These are phyloP conservation scores for Albugo candida DNA, from an alignment of 352 stramenopile species.

Conservation along the genomic window DNA sequence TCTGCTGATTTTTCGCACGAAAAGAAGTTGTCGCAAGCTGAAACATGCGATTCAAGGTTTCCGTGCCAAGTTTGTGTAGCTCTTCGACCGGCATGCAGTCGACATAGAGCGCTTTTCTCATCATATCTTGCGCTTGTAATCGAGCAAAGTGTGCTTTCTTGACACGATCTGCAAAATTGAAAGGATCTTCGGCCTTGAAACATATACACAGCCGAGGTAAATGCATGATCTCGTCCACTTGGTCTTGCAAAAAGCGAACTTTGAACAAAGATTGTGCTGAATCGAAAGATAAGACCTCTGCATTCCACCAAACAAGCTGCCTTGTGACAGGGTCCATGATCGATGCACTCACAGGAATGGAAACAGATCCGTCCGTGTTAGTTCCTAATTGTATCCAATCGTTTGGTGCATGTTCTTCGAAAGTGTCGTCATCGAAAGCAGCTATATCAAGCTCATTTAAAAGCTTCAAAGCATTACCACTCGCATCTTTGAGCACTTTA, in stretches of 20 bases:
- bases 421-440: constrained; percentile 67
- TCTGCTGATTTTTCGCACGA: constrained; percentile 37
- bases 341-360: constrained; percentile 42
- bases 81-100: constrained; percentile 74
- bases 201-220: constrained; percentile 42
- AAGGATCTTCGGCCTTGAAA: constrained; percentile 62
- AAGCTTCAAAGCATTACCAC: constrained; percentile 26
- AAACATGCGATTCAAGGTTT: constrained; percentile 60
- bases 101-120: constrained; percentile 67
- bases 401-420: constrained; percentile 33
- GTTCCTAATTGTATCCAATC: constrained; percentile 46
- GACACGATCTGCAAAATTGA: constrained; percentile 59
- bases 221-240: constrained; percentile 32
- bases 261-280: constrained; percentile 19
- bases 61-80: constrained; percentile 60
- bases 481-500: constrained; percentile 23
- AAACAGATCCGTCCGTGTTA: constrained; percentile 22
- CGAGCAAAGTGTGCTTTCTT: constrained; percentile 30
- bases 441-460: constrained; percentile 39
- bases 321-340: constrained; percentile 34
- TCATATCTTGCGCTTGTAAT: constrained; percentile 36
- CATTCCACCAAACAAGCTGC: constrained; percentile 39
- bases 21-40: constrained; percentile 38
- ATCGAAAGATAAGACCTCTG: constrained; percentile 36
- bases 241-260: constrained; percentile 42